A percentile compares a stretch with the other conserved stretches of the same genome.
Conservation (phyloP, 805 yeast genomes). For the Saccharomyces jurei region DNA sequence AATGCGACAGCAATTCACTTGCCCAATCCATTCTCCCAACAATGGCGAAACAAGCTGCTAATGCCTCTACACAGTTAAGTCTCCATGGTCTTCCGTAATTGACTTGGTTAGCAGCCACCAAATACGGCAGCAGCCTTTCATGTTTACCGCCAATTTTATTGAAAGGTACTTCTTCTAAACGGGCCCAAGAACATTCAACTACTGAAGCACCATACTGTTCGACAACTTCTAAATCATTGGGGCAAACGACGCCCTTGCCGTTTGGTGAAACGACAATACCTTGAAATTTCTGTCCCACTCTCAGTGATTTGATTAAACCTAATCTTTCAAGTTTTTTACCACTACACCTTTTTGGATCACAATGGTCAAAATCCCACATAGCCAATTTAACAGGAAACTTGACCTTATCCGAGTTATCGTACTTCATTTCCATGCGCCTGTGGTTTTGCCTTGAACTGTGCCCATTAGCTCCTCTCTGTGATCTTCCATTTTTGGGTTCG, state of each 20-base stretch:
- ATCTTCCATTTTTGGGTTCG: constrained; percentile 30
- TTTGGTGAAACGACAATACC: constrained; percentile 92
- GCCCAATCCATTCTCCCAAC: constrained; percentile 93
- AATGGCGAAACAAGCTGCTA: constrained; percentile 94
- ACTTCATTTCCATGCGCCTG: constrained; percentile 33
- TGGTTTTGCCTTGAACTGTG: constrained; percentile 49
- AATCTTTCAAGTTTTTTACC: constrained; percentile 89
- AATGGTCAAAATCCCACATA: constrained; percentile 99
- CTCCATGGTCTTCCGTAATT: constrained; percentile 96
- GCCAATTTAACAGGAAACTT: constrained; percentile 80
- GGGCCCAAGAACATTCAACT: constrained; percentile 97
- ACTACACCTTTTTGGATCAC: constrained; percentile 95
- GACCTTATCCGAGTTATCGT: constrained; percentile 29
- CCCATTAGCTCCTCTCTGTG: constrained; percentile 40
- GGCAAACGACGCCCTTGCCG: constrained; percentile 85
- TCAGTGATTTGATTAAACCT: constrained; percentile 67
- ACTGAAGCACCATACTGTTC: constrained; percentile 88
- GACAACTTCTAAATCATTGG: constrained; percentile 70
- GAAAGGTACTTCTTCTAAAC: constrained; percentile 95
- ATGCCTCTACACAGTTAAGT: constrained; percentile 91
- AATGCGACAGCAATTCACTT: constrained; percentile 58
- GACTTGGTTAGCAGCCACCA: constrained; percentile 94
- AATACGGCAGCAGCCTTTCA: constrained; percentile 80
- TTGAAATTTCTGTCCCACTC: constrained; percentile 89
- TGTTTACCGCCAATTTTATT: constrained; percentile 82